phyloP scores from a whole-genome alignment of 345 rosid genomes.

The Lumnitzera racemosa region DNA sequence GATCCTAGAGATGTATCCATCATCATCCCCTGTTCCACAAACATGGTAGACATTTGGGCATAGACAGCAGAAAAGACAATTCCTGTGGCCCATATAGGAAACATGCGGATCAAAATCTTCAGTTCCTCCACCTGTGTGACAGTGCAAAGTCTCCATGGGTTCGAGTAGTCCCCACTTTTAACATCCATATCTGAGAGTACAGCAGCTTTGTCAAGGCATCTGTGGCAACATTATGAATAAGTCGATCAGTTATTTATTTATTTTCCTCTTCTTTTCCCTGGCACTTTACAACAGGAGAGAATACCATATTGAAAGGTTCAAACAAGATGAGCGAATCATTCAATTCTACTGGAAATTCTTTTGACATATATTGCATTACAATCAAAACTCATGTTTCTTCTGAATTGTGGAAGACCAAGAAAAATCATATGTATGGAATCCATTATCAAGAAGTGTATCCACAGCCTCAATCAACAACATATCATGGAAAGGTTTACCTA shows the following conservation, averaged over 20 bases:
- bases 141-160: conserved; percentile 80
- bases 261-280: not conserved
- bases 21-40: conserved; percentile 87
- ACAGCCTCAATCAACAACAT: too few relatives aligned
- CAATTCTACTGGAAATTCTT: too few relatives aligned
- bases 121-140: conserved; percentile 95
- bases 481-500: too few relatives aligned
- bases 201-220: conserved; percentile 97
- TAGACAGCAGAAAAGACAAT: conserved; percentile 76
- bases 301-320: not conserved
- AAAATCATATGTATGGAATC: too few relatives aligned
- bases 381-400: too few relatives aligned
- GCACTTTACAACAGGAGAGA: too few relatives aligned
- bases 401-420: too few relatives aligned
- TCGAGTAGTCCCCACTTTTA: conserved; percentile 43
- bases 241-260: not conserved
- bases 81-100: conserved; percentile 92
- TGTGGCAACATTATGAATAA: conserved; percentile 18
- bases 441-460: too few relatives aligned
- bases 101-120: conserved; percentile 85
- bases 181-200: conserved; percentile 55
- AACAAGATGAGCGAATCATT: not conserved
- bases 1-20: conserved; percentile 84
- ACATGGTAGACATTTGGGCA: conserved; percentile 88
- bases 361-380: too few relatives aligned